Evolutionary conservation across 352 stramenopile genomes (phyloP).

Genomic region (Pelagophyceae sp.): DNA sequence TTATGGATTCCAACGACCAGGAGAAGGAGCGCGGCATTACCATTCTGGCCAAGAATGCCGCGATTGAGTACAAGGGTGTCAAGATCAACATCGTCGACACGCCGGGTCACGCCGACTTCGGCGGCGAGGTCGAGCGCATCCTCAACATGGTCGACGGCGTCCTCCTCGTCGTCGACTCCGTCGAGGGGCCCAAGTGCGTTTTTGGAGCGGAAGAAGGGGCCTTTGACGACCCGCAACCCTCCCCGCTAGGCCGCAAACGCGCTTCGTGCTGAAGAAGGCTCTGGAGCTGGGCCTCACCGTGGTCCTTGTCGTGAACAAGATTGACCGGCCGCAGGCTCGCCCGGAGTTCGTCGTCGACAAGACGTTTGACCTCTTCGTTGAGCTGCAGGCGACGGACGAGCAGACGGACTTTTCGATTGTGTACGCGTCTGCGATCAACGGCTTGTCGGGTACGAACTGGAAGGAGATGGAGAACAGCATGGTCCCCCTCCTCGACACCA

Average conservation of each 20-base stretch:
- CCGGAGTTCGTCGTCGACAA: conserved; percentile 87
- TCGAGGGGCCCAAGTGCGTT: conserved; percentile 61
- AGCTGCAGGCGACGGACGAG: conserved; percentile 86
- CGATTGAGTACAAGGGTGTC: conserved; percentile 86
- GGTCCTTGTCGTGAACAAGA: conserved; percentile 98
- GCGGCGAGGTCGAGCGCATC: conserved; percentile 90
- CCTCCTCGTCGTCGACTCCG: conserved; percentile 89
- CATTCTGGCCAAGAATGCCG: conserved; percentile 98
- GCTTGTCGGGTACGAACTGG: conserved; percentile 77
- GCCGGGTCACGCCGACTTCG: conserved; percentile 86
- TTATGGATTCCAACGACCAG: conserved; percentile 97
- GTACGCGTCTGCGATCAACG: conserved; percentile 90
- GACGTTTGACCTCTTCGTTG: conserved; percentile 88
- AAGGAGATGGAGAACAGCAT: conserved; percentile 67
- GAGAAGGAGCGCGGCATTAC: conserved; percentile 96
- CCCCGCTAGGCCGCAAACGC: conserved; percentile 81
- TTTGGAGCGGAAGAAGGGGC: not conserved
- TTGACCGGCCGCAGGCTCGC: conserved; percentile 87
- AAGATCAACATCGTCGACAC: conserved; percentile 99
- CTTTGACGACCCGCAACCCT: not conserved
- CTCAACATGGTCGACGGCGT: conserved; percentile 97
- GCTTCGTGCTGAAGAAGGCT: conserved; percentile 98
- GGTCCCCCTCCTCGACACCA: conserved; percentile 89
- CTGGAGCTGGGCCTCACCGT: conserved; percentile 89
- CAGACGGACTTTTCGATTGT: conserved; percentile 96